phyloP scores from a whole-genome alignment of 768 basidiomycete species.

The Suillus cothurnatus region DNA sequence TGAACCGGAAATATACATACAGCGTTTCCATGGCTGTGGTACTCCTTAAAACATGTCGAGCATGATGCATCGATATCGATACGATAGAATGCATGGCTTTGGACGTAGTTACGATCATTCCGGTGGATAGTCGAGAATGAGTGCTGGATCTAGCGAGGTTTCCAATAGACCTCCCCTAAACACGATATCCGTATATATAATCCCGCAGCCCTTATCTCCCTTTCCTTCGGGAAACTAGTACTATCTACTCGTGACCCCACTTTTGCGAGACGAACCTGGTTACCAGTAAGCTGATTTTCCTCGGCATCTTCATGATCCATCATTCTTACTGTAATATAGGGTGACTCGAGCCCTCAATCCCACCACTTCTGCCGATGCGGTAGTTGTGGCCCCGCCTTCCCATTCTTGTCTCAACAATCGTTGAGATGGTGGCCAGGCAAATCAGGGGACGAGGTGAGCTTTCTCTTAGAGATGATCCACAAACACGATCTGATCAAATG shows the following conservation, averaged over 20 bases:
- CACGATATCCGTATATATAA: conserved; percentile 2
- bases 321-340: not conserved
- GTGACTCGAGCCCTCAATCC: not conserved
- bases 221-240: not conserved
- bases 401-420: not conserved
- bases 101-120: not conserved
- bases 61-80: conserved; percentile 1
- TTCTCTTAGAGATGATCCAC: not conserved
- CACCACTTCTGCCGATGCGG: not conserved
- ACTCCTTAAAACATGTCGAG: not conserved
- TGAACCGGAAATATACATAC: not conserved
- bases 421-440: not conserved
- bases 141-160: not conserved
- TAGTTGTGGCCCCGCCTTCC: not conserved
- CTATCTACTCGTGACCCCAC: not conserved
- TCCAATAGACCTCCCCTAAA: conserved; percentile 4
- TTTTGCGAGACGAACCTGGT: not conserved
- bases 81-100: not conserved
- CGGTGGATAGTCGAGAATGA: not conserved
- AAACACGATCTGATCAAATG: not conserved
- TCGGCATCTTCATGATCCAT: not conserved
- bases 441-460: not conserved
- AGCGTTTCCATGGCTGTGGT: not conserved
- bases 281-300: not conserved
- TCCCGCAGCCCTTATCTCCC: not conserved